Percentiles rank a stretch among this genome's conserved stretches.
Evolutionary conservation across 768 basidiomycete species (phyloP).

Genomic region (Crepidotus variabilis): DNA sequence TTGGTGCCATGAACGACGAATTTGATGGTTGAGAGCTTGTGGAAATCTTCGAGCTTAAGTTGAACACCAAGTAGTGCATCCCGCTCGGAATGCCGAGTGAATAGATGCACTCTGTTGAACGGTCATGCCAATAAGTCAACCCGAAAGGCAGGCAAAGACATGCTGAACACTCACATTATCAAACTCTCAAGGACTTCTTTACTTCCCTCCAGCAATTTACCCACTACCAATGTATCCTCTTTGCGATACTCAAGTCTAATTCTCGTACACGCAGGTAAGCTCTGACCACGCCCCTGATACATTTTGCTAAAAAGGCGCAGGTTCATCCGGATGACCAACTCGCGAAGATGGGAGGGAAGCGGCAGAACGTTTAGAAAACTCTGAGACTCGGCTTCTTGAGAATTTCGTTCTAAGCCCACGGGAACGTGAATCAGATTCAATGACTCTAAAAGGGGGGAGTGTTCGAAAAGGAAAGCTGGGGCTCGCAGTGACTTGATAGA

Average conservation of each 20-base stretch:
- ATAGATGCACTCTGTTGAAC: background rate
- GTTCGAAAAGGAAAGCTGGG: background rate
- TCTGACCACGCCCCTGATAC: background rate
- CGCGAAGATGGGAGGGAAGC: background rate
- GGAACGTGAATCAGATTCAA: background rate
- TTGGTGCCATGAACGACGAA: background rate
- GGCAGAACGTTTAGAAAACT: background rate
- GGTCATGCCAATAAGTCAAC: background rate
- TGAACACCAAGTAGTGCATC: background rate
- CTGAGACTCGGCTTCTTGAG: background rate
- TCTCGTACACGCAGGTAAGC: background rate
- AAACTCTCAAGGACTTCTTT: background rate
- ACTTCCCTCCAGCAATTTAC: background rate
- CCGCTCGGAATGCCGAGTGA: background rate
- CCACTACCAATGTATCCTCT: background rate
- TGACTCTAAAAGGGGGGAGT: background rate
- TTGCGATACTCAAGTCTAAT: background rate
- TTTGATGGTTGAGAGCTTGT: background rate
- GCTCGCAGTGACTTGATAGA: background rate
- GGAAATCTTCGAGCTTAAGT: background rate
- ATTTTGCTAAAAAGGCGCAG: background rate
- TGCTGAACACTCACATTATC: background rate
- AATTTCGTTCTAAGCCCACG: background rate
- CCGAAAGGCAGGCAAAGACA: background rate
- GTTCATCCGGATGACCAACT: background rate